A percentile compares a stretch with the other conserved stretches of the same genome.
Evolutionary conservation across 176 grass and related monocot genomes (phyloP).

Genomic region (Carex myosuroides): DNA sequence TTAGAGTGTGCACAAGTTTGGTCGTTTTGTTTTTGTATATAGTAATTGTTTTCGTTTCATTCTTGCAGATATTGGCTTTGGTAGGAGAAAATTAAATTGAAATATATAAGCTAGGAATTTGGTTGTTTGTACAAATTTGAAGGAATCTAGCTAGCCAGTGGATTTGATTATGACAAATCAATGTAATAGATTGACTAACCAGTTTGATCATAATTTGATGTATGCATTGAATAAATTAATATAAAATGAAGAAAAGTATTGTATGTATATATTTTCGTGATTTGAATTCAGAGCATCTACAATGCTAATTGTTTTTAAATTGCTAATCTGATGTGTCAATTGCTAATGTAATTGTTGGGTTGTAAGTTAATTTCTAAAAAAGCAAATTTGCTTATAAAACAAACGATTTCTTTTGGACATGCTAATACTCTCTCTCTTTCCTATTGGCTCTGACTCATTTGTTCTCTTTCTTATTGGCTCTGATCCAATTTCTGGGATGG

Average conservation of each 20-base stretch:
- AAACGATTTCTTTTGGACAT: too few relatives aligned
- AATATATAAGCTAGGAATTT: background rate
- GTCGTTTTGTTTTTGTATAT: slow-evolving; percentile 4
- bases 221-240: background rate
- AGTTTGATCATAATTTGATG: background rate
- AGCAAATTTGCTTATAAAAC: too few relatives aligned
- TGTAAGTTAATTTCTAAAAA: too few relatives aligned
- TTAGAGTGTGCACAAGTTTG: background rate
- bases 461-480: too few relatives aligned
- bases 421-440: too few relatives aligned
- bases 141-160: background rate
- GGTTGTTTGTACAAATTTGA: background rate
- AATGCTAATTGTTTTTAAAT: too few relatives aligned
- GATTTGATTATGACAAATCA: background rate
- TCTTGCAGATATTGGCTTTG: background rate
- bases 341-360: too few relatives aligned
- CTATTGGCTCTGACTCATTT: too few relatives aligned
- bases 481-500: too few relatives aligned
- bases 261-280: background rate
- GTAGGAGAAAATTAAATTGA: background rate
- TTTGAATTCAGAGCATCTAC: background rate
- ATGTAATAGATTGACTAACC: background rate
- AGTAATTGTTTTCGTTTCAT: background rate
- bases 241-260: background rate
- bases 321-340: too few relatives aligned